phyloP scores from a whole-genome alignment of 1,139 yeast species.

The Kurtzmaniella quercitrusa region DNA sequence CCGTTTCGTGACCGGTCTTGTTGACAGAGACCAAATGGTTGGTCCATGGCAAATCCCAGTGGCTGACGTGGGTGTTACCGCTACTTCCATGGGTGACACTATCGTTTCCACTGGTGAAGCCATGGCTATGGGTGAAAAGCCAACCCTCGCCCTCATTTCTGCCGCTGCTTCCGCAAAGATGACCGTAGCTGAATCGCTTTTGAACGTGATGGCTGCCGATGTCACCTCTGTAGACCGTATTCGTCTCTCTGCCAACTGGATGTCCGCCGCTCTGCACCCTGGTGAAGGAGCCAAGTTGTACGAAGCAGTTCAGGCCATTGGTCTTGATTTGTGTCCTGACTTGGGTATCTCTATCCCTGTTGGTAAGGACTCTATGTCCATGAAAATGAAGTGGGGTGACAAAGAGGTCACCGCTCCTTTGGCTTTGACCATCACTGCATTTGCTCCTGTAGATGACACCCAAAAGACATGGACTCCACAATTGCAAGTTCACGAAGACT shows the following conservation, averaged over 20 bases:
- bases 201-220: conserved; percentile 89
- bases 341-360: conserved; percentile 92
- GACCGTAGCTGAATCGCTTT: conserved; percentile 91
- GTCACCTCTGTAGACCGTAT: conserved; percentile 69
- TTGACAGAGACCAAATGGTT: conserved; percentile 97
- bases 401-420: conserved; percentile 94
- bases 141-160: conserved; percentile 81
- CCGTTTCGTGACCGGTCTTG: conserved; percentile 91
- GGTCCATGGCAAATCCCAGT: conserved; percentile 99
- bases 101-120: conserved; percentile 87
- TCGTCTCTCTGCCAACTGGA: conserved; percentile 96
- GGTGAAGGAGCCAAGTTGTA: conserved; percentile 96
- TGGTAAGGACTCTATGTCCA: conserved; percentile 98
- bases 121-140: conserved; percentile 96
- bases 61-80: conserved; percentile 97
- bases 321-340: conserved; percentile 90
- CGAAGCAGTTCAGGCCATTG: conserved; percentile 96
- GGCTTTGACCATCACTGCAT: conserved; percentile 88
- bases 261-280: conserved; percentile 93
- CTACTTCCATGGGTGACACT: conserved; percentile 78
- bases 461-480: conserved; percentile 95
- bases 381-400: conserved; percentile 97
- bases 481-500: conserved; percentile 38
- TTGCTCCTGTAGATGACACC: conserved; percentile 82
- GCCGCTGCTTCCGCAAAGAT: conserved; percentile 97